phyloP scores from a whole-genome alignment of 78 protist species.

The Reticulomyxa filosa region DNA sequence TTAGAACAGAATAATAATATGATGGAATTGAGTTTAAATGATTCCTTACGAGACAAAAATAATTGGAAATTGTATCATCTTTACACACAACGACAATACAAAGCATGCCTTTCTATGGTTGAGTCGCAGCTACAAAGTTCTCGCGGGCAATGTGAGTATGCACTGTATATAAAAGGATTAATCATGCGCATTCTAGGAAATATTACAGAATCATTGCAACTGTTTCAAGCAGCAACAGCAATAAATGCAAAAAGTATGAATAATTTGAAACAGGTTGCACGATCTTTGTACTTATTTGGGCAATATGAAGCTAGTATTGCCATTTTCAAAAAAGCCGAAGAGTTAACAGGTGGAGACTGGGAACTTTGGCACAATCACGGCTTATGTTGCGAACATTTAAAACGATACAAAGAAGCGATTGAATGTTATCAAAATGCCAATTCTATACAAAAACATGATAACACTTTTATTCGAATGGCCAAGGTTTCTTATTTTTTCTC shows the following conservation, averaged over 20 bases:
- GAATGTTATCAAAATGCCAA: constrained; percentile 23
- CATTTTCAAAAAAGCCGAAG: constrained; percentile 31
- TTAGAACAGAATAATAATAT: no score
- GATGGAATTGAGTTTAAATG: no score
- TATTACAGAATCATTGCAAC: constrained; percentile 36
- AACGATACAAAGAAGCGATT: constrained; percentile 3
- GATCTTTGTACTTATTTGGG: constrained; percentile 41
- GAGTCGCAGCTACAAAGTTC: no score
- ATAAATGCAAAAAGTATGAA: constrained; percentile 32
- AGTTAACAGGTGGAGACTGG: not conserved
- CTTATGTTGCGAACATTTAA: constrained; percentile 27
- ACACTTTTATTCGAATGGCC: constrained; percentile 38
- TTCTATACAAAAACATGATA: constrained; percentile 26
- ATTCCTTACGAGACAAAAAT: no score
- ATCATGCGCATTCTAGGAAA: constrained; percentile 44
- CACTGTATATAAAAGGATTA: no score
- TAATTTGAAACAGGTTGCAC: constrained; percentile 50
- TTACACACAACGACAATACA: no score
- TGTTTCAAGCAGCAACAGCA: constrained; percentile 31
- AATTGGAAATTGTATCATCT: no score
- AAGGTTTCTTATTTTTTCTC: no score
- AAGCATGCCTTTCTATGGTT: no score
- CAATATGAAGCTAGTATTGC: constrained; percentile 34
- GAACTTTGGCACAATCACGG: constrained; percentile 48
- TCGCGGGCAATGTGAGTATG: no score